These are phyloP conservation scores for Zhuliangozyma parablackwelliae DNA, from an alignment of 1,139 yeast species.

Conservation along the genomic window DNA sequence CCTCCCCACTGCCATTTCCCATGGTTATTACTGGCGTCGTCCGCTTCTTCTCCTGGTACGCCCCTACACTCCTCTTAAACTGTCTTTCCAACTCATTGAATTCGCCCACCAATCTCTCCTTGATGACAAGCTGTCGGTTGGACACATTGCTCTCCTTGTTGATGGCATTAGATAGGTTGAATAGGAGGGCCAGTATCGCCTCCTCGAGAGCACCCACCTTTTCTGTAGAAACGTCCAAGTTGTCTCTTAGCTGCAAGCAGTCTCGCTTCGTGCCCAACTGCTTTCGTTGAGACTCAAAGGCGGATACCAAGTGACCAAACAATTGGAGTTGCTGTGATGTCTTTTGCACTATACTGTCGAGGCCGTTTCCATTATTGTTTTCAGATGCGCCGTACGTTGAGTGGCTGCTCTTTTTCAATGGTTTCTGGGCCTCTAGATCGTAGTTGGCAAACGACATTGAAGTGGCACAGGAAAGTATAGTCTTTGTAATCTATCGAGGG, in stretches of 20 bases:
- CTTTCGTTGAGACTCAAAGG: constrained; percentile 44
- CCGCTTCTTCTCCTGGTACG: constrained; percentile 30
- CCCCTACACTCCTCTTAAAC: constrained; percentile 23
- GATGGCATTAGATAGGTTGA: constrained; percentile 28
- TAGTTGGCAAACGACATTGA: constrained; percentile 58
- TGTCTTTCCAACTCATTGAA: constrained; percentile 35
- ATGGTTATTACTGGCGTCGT: constrained; percentile 18
- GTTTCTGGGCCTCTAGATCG: constrained; percentile 54
- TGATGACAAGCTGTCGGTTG: constrained; percentile 37
- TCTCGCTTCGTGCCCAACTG: constrained; percentile 59
- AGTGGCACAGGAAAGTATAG: too few species aligned
- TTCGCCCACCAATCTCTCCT: constrained; percentile 35
- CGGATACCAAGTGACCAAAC: constrained; percentile 47
- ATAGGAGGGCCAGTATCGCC: constrained; percentile 31
- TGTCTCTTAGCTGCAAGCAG: constrained; percentile 32
- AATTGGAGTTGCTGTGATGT: constrained; percentile 43
- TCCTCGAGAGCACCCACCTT: constrained; percentile 26
- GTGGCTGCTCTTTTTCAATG: constrained; percentile 8
- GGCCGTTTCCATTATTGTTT: constrained; percentile 14
- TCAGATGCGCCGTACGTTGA: constrained; percentile 1
- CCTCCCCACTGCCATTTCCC: constrained; percentile 13
- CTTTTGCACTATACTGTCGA: constrained; percentile 29
- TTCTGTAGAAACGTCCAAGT: constrained; percentile 29
- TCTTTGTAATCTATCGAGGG: too few species aligned
- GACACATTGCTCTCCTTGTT: constrained; percentile 22